Base-by-base conservation (phyloP, 2,329 filamentous ascomycete species). In the Lasiodiplodia gonubiensis region DNA sequence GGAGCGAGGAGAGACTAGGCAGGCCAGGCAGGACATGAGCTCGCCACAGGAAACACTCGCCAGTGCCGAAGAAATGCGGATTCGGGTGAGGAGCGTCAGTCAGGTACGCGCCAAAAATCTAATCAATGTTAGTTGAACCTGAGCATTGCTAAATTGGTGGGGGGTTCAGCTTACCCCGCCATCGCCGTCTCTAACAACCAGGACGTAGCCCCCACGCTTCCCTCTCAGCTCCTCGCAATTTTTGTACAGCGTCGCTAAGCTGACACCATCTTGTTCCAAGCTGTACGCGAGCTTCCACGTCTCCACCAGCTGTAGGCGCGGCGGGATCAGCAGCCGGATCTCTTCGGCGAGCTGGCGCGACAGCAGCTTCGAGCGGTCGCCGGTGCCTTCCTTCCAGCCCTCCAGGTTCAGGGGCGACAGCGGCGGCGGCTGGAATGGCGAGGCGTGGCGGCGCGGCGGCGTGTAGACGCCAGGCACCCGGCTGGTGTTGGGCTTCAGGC, bases 41-140 rank as follows among this genome's bases (percentile, higher is more conserved):
- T 57, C 91, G 88, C 92, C 92, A 96, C 70, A 96, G 87, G 79
- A 96, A 99, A 80, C 94, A 98, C 80, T 99, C 95, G 74, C 95
- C 95, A 14, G 93, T 97, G 74, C 95, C 95, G 78, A 92, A 99
- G 83, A 97, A 99, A 70, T 94, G 91, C 2, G 92, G 81, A 1
- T 88, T 84, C 0, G 93, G 92, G 72, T 91, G 92, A 12, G 94
- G 94, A 61, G 91, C 85, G 77, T 99, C 94, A 64, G 93, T 96
- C 65, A 98, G 88, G 78, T 98, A 98, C 64, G 94, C 94, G 75
- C 95, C 95, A 77, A 99, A 99, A 51, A 93, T 86, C 78, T 80
- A 68, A 16, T 42, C 42, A 64, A n/a, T 12, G 66, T 71, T 54
- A 72, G 69, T 6, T n/a, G 11, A n/a, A 8, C 8, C 18, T 7